These are phyloP conservation scores for Tanacetum coccineum DNA, from an alignment of 129 eudicot genomes.

Conservation along the genomic window DNA sequence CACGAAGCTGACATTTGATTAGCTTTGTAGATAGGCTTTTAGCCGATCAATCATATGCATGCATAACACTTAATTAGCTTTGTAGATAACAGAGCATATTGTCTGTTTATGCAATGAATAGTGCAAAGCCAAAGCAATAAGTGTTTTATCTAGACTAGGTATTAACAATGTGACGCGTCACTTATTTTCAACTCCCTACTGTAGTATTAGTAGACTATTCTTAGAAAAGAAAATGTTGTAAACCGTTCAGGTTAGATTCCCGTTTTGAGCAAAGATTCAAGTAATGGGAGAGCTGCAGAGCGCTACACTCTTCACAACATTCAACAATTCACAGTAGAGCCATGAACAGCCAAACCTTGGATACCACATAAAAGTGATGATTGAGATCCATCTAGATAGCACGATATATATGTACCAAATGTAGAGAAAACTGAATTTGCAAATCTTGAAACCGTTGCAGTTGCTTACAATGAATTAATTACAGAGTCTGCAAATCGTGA, in stretches of 20 bases:
- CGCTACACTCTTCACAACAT: slow-evolving; percentile 10
- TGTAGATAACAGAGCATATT: neutral
- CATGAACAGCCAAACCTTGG: neutral
- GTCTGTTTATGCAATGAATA: neutral
- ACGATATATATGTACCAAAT: neutral
- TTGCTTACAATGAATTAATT: too few species aligned
- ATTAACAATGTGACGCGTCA: neutral
- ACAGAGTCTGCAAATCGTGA: too few species aligned
- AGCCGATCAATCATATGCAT: neutral
- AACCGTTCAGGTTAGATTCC: neutral
- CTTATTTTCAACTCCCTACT: too few species aligned
- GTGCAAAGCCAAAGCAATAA: neutral
- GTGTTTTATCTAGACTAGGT: neutral
- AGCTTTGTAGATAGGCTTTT: neutral
- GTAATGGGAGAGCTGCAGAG: neutral
- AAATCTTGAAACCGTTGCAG: neutral
- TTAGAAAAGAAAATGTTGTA: neutral
- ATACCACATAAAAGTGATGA: too few species aligned
- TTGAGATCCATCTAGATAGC: too few species aligned
- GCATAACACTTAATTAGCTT: neutral
- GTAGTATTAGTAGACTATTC: neutral
- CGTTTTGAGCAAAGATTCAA: neutral
- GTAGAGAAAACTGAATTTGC: neutral
- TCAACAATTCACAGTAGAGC: slow-evolving; percentile 6
- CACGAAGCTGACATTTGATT: too few species aligned